A percentile compares a stretch with the other conserved stretches of the same genome.
phyloP scores from a whole-genome alignment of 2,329 filamentous ascomycete genomes.

The Pestalotiopsis sp. region DNA sequence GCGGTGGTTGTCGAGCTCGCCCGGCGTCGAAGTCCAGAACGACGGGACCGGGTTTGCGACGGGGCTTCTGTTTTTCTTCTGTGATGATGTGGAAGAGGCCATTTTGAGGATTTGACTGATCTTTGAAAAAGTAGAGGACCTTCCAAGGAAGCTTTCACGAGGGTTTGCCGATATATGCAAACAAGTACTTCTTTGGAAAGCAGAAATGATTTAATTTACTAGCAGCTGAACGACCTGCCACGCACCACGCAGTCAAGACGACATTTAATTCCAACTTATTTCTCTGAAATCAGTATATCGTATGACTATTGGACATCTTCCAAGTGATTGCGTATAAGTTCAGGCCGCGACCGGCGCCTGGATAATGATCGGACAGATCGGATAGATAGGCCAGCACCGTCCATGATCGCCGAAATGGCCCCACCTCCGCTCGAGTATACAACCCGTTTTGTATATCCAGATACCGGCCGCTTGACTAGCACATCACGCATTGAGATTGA shows the following conservation, averaged over 20 bases:
- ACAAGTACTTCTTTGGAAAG: no score
- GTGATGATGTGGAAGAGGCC: not conserved
- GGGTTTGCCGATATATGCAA: no score
- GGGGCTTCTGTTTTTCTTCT: not conserved
- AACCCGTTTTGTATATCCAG: not conserved
- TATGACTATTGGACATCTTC: not conserved
- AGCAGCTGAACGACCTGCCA: no score
- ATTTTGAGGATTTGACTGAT: no score
- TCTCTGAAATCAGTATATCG: not conserved
- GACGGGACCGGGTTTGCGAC: conserved; percentile 41
- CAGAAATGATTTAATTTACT: no score
- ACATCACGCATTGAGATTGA: no score
- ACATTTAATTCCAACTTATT: not conserved
- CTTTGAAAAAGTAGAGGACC: no score
- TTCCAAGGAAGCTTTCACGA: no score
- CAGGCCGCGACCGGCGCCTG: not conserved
- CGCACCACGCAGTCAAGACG: no score
- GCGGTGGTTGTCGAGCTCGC: conserved; percentile 50
- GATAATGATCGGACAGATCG: not conserved
- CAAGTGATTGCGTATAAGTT: not conserved
- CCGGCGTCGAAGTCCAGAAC: conserved; percentile 58
- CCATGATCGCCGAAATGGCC: not conserved
- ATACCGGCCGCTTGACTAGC: no score
- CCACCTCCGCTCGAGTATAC: not conserved
- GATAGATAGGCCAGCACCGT: not conserved